Percentiles rank a stretch among this genome's conserved stretches.
phyloP scores from a whole-genome alignment of 2,329 filamentous ascomycete genomes.

The Nannizzia gypsea region DNA sequence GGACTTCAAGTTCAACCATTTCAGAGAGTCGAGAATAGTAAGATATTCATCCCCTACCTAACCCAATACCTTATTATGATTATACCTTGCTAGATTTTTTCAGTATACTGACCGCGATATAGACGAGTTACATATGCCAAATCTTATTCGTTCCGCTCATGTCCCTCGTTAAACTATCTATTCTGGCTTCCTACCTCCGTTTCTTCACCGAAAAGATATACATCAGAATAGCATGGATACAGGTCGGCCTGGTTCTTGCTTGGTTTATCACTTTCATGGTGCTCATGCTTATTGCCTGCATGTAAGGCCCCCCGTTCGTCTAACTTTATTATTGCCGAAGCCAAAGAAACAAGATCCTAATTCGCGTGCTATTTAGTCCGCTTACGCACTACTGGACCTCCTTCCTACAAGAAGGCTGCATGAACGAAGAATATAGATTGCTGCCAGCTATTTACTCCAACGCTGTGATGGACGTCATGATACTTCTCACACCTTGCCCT shows the following conservation, averaged over 20 bases:
- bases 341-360: not conserved
- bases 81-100: not conserved
- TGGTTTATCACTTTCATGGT: conserved; percentile 14
- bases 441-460: conserved; percentile 10
- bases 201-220: conserved; percentile 8
- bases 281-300: conserved; percentile 12
- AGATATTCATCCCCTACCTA: not conserved
- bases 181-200: conserved; percentile 14
- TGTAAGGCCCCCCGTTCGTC: conserved; percentile 1
- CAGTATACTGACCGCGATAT: not conserved
- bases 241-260: conserved; percentile 8
- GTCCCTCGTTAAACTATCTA: conserved; percentile 14
- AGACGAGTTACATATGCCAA: conserved; percentile 14
- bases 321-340: too few relatives aligned
- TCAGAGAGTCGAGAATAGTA: conserved; percentile 10
- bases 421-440: conserved; percentile 8
- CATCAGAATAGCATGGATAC: conserved; percentile 9
- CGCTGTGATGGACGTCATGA: conserved; percentile 13
- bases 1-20: conserved; percentile 13
- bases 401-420: conserved; percentile 6
- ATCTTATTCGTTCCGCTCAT: conserved; percentile 12
- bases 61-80: not conserved
- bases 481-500: conserved; percentile 14
- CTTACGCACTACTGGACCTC: conserved; percentile 11
- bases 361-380: conserved; percentile 7